Conservation (phyloP, 352 stramenopile species). For the Phytophthora agathidicida region DNA sequence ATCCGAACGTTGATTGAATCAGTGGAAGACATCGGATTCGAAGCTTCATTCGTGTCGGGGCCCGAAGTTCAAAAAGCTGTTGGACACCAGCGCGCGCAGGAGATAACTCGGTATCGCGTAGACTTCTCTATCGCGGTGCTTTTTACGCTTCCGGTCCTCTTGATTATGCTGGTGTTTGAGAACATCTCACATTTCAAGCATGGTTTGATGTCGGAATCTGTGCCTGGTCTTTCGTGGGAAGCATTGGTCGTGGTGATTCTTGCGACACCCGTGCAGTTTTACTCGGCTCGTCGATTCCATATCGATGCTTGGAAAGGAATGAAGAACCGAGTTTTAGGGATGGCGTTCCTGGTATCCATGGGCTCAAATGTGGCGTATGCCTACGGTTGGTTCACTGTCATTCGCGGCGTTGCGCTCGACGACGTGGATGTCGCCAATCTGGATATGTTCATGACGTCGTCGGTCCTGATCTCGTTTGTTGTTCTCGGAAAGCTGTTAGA, state of each 20-base stretch:
- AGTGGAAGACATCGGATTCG: constrained; percentile 57
- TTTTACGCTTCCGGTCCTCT: constrained; percentile 93
- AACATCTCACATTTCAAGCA: constrained; percentile 61
- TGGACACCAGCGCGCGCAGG: constrained; percentile 70
- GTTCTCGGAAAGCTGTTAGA: constrained; percentile 97
- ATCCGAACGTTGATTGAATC: constrained; percentile 82
- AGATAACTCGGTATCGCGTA: constrained; percentile 69
- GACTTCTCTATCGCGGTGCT: constrained; percentile 83
- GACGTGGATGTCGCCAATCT: constrained; percentile 58
- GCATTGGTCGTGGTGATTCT: constrained; percentile 73
- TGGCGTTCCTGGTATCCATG: constrained; percentile 97
- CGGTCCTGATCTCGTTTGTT: constrained; percentile 98
- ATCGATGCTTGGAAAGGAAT: constrained; percentile 91
- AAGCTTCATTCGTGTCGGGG: constrained; percentile 36
- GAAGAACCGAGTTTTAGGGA: constrained; percentile 88
- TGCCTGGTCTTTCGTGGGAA: constrained; percentile 69
- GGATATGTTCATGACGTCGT: constrained; percentile 97
- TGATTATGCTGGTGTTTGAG: constrained; percentile 88
- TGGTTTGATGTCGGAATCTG: constrained; percentile 47
- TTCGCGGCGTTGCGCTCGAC: constrained; percentile 60
- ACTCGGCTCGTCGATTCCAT: constrained; percentile 93
- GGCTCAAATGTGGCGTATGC: constrained; percentile 95
- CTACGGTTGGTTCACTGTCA: constrained; percentile 91
- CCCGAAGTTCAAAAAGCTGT: constrained; percentile 69
- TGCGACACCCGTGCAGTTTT: constrained; percentile 95